A percentile compares a stretch with the other conserved stretches of the same genome.
These are phyloP conservation scores for Clonostachys byssicola DNA, from an alignment of 2,329 filamentous ascomycete species.

Conservation along the genomic window DNA sequence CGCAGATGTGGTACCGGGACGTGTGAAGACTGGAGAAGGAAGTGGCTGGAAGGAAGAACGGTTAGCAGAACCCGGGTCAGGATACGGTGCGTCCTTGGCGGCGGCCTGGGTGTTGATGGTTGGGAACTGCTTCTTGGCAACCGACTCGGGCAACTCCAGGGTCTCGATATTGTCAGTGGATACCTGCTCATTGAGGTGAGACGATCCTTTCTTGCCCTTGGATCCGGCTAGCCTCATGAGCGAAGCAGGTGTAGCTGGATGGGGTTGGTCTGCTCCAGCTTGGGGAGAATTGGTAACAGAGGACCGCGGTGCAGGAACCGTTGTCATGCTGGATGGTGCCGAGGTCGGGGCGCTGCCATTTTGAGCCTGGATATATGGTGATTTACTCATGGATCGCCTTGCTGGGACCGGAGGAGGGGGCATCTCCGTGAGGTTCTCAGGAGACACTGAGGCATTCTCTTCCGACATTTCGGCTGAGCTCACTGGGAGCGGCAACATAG, in stretches of 20 bases:
- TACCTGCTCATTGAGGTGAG: conserved; percentile 22
- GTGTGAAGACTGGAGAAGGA: conserved; percentile 43
- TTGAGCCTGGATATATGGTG: conserved; percentile 62
- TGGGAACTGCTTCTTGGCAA: conserved; percentile 16
- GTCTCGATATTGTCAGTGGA: conserved; percentile 51
- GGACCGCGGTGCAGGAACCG: not conserved
- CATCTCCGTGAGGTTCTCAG: conserved; percentile 61
- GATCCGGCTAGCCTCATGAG: conserved; percentile 71
- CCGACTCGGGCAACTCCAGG: conserved; percentile 70
- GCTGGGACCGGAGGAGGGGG: conserved; percentile 64
- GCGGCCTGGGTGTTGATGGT: not conserved
- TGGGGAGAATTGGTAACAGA: conserved; percentile 7
- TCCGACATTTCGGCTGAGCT: conserved; percentile 52
- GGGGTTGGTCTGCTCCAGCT: conserved; percentile 30
- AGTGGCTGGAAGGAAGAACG: conserved; percentile 44
- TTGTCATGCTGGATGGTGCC: conserved; percentile 3
- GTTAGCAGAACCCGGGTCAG: conserved; percentile 39
- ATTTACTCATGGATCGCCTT: conserved; percentile 59
- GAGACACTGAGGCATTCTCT: conserved; percentile 61
- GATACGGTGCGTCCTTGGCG: conserved; percentile 11
- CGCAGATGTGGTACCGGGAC: conserved; percentile 42
- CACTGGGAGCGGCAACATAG: conserved; percentile 28
- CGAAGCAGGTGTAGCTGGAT: conserved; percentile 81
- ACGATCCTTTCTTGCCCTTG: conserved; percentile 38
- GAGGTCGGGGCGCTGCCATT: conserved; percentile 21